These are phyloP conservation scores for Arabidopsis hybrid DNA, from an alignment of 441 rosid species.

Conservation along the genomic window DNA sequence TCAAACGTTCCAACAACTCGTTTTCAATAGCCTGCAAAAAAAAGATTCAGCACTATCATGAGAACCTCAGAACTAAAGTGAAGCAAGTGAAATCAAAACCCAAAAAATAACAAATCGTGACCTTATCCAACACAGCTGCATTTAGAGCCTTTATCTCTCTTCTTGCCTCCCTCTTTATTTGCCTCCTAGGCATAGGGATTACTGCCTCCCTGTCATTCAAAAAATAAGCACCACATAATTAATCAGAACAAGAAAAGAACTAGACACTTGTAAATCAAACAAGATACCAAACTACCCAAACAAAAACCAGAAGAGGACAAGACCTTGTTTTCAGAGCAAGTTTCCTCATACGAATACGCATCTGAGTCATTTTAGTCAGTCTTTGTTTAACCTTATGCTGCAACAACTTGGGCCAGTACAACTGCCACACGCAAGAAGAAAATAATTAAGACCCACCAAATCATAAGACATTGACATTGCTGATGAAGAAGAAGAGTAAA, in stretches of 20 bases:
- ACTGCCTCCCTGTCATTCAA: conserved; percentile 63
- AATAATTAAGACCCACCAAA: background rate
- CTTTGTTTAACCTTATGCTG: conserved; percentile 86
- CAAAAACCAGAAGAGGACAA: conserved; percentile 31
- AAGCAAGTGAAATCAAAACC: conserved; percentile 6
- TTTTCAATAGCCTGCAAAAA: conserved; percentile 69
- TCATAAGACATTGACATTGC: background rate
- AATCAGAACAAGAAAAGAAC: conserved; percentile 15
- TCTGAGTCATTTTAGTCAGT: conserved; percentile 91
- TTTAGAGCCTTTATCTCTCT: conserved; percentile 81
- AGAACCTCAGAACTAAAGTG: conserved; percentile 10
- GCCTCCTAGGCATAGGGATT: conserved; percentile 67
- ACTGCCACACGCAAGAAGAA: conserved; percentile 44
- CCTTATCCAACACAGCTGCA: conserved; percentile 84
- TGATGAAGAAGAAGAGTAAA: background rate
- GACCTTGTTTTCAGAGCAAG: conserved; percentile 89
- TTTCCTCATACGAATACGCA: conserved; percentile 91
- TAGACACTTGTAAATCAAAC: background rate
- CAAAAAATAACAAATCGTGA: conserved; percentile 29
- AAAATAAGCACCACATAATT: conserved; percentile 4
- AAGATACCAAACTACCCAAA: conserved; percentile 5
- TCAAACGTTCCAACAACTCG: conserved; percentile 76
- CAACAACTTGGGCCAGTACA: conserved; percentile 88
- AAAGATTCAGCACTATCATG: conserved; percentile 7
- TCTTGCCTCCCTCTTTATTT: conserved; percentile 68